Evolutionary conservation across 2,329 filamentous ascomycete species (phyloP).

Genomic region (Sphaerulina vaccinii): DNA sequence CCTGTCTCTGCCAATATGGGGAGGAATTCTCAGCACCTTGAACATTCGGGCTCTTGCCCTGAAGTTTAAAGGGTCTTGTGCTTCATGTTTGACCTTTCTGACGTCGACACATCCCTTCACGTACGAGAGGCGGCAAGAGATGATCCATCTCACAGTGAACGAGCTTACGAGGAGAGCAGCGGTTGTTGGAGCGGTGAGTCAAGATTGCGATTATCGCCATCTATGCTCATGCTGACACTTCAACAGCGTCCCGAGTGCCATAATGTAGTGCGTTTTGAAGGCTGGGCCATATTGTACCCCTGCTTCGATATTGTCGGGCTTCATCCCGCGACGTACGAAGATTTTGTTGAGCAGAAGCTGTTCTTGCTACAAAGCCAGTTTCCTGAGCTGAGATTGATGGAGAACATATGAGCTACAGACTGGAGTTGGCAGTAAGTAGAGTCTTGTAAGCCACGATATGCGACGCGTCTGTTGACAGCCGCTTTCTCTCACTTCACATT

Average conservation of each 20-base stretch:
- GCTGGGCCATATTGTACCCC: background rate
- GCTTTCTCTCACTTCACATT: no score
- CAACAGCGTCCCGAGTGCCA: background rate
- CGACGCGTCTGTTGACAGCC: no score
- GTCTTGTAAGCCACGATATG: no score
- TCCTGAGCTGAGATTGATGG: constrained; percentile 21
- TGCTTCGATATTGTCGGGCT: background rate
- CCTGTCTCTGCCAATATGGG: background rate
- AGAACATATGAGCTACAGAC: no score
- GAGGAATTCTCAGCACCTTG: background rate
- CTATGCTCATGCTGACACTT: background rate
- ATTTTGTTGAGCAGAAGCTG: constrained; percentile 10
- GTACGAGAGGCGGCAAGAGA: background rate
- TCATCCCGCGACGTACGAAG: background rate
- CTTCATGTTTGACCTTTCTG: background rate
- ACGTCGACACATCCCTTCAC: background rate
- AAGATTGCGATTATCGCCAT: background rate
- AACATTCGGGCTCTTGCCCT: background rate
- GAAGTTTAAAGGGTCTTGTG: background rate
- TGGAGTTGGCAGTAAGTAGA: no score
- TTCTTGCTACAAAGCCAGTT: background rate
- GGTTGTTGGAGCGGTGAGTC: background rate
- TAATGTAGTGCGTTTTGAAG: background rate
- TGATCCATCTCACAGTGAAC: background rate
- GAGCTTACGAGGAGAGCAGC: background rate